Evolutionary conservation across 306 rosid species (phyloP).

Genomic region (Leucaena leucocephala): DNA sequence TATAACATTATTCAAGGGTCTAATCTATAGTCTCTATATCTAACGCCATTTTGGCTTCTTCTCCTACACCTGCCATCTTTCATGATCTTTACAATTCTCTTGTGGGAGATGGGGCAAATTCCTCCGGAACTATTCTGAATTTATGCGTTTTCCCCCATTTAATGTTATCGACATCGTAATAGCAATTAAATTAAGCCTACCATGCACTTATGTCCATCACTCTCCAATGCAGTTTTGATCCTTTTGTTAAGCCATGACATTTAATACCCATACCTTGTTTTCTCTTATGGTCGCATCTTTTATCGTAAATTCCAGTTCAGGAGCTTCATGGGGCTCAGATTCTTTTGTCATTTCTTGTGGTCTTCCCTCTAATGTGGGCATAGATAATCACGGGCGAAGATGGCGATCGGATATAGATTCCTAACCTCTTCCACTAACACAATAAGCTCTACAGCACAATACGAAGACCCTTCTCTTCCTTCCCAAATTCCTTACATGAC

Average conservation of each 20-base stretch:
- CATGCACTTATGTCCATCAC: neutral
- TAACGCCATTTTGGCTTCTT: constrained; percentile 29
- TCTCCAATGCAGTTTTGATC: neutral
- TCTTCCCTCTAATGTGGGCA: constrained; percentile 35
- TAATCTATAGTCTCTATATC: constrained; percentile 20
- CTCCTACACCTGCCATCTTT: neutral
- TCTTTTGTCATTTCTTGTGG: constrained; percentile 55
- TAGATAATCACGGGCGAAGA: constrained; percentile 41
- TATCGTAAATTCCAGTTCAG: neutral
- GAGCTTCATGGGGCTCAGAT: constrained; percentile 18
- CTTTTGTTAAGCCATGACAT: constrained; percentile 38
- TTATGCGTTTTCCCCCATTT: neutral
- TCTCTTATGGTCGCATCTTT: constrained; percentile 27
- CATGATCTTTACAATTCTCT: constrained; percentile 6
- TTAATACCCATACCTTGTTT: constrained; percentile 22
- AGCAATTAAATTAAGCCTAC: neutral
- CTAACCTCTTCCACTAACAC: constrained; percentile 28
- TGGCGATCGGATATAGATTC: constrained; percentile 48
- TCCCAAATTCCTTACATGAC: constrained; percentile 54
- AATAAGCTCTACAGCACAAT: constrained; percentile 27
- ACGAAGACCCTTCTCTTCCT: constrained; percentile 56
- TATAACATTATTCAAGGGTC: too few species aligned
- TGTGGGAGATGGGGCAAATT: neutral
- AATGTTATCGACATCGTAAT: neutral
- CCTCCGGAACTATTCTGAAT: neutral